These are phyloP conservation scores for Smittium mucronatum DNA, from an alignment of 371 early-diverging fungal genomes.

Conservation along the genomic window DNA sequence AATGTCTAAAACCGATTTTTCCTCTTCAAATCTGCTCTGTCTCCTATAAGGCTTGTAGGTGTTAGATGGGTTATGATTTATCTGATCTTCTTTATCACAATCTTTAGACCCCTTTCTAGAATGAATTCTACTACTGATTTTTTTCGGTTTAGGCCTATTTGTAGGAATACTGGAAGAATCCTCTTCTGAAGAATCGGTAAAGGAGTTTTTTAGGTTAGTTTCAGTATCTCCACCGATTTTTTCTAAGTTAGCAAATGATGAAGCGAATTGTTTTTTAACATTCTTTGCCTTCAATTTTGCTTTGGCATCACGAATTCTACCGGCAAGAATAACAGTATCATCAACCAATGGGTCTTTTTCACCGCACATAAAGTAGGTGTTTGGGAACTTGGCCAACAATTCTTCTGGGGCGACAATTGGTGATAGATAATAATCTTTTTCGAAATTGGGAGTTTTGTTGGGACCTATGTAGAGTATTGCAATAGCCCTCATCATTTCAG, in stretches of 20 bases:
- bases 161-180: background rate
- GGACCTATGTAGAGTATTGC: slow-evolving; percentile 83
- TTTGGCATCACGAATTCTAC: slow-evolving; percentile 69
- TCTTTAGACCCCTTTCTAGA: background rate
- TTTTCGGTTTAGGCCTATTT: background rate
- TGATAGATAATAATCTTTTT: slow-evolving; percentile 65
- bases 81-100: background rate
- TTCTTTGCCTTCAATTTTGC: slow-evolving; percentile 6
- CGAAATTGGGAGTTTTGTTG: slow-evolving; percentile 61
- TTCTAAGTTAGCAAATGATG: background rate
- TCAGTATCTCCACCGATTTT: background rate
- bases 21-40: background rate
- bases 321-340: slow-evolving; percentile 86
- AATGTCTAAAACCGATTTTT: background rate
- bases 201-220: background rate
- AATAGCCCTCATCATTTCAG: slow-evolving; percentile 84
- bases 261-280: background rate
- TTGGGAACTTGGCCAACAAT: slow-evolving; percentile 77
- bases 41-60: slow-evolving; percentile 8
- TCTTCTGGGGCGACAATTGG: slow-evolving; percentile 83
- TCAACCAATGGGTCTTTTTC: slow-evolving; percentile 94
- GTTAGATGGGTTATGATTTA: background rate
- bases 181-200: background rate
- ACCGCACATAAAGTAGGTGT: slow-evolving; percentile 79
- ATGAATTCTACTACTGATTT: background rate